A percentile compares a stretch with the other conserved stretches of the same genome.
Evolutionary conservation across 306 rosid species (phyloP).

Genomic region (Ammopiptanthus mongolicus): DNA sequence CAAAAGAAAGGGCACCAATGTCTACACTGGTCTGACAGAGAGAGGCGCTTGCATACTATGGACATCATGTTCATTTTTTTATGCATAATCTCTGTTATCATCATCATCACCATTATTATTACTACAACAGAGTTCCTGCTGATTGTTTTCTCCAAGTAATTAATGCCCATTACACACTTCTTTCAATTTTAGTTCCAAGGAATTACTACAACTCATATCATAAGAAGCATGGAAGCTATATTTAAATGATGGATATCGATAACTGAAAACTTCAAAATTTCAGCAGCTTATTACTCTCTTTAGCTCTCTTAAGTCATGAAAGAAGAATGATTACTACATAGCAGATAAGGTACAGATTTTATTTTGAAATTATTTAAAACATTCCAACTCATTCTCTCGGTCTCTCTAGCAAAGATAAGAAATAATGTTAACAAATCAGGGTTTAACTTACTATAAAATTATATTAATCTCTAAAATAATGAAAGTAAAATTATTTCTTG

Average conservation of each 20-base stretch:
- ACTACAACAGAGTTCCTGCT: background rate
- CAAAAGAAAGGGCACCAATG: background rate
- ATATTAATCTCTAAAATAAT: background rate
- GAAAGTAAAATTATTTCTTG: background rate
- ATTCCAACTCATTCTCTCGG: background rate
- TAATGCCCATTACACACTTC: background rate
- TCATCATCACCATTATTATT: background rate
- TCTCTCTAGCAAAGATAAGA: background rate
- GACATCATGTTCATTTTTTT: background rate
- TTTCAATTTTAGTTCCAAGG: background rate
- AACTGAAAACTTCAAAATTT: background rate
- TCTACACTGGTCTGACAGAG: background rate
- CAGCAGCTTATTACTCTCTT: background rate
- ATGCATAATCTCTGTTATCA: background rate
- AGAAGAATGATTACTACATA: background rate
- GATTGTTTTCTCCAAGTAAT: background rate
- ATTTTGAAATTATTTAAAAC: background rate
- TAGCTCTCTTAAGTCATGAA: slow-evolving; percentile 1
- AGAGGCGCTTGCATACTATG: background rate
- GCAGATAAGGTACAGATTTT: background rate
- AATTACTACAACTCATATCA: background rate
- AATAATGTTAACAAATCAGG: background rate
- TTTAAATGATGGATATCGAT: background rate
- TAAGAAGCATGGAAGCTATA: background rate
- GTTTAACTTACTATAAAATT: background rate